Base-by-base conservation (phyloP, 1,284 basidiomycete genomes). In the Microbotryum lychnidis-dioicae region DNA sequence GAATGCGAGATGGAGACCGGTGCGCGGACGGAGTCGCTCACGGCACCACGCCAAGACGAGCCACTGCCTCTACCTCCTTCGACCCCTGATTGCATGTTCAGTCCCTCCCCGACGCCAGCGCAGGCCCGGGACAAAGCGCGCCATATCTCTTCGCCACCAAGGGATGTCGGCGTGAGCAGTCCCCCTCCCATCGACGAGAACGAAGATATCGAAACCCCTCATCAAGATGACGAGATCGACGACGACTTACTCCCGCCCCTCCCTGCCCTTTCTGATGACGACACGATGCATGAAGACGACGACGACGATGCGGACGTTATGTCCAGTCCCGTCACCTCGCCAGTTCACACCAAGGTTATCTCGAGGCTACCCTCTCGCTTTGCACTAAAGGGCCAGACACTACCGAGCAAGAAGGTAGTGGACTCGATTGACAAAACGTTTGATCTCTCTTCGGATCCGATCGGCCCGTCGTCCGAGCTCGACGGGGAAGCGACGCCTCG, bases 381-480 rank as follows among this genome's bases (percentile, higher is more conserved):
- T 7, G 53, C 48, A 49, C 18, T n/a, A 4, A n/a, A n/a, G 27
- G 50, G 33, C 50, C 20, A 29, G 31, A 25, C 9, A 21, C n/a
- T 12, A 14, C 12, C 20, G 27, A 6, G 48, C 48, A 50, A 14
- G 21, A 27, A 50, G n/a, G 12, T 12, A 4, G 33, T 12, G 51
- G 18, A 10, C 4, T n/a, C 27, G 33, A 53, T 25, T 5, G 57
- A 53, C 14, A 25, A 27, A 27, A 46, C 12, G 9, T n/a, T 63
- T 56, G 54, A 63, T 29, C 60, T 63, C 21, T 65, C 64, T 7
- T 63, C 61, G 7, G 66, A 66, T 45, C 61, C 61, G 48, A 65
- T 68, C 31, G n/a, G 58, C 10, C 49, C 57, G 16, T 60, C 64
- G 4, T 66, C 64, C 9, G 61, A 56, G 23, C n/a, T 33, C 20